Conservation (phyloP, 768 basidiomycete species). For the Pleurotus djamor region DNA sequence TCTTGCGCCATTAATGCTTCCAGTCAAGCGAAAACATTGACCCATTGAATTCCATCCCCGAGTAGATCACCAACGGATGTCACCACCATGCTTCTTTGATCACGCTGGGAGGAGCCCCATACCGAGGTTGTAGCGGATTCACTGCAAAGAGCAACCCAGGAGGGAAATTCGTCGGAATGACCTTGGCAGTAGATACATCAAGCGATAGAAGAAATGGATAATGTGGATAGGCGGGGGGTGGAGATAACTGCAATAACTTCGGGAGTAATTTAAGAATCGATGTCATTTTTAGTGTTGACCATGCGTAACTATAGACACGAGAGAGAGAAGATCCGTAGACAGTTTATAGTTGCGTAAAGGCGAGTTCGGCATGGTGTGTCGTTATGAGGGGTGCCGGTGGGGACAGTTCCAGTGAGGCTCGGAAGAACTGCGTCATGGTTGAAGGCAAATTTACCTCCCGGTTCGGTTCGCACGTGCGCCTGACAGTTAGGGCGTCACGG, state of each 20-base stretch:
- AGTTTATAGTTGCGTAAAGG: too few relatives aligned
- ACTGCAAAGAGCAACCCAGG: constrained; percentile 13
- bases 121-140: constrained; percentile 18
- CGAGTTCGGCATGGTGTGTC: too few relatives aligned
- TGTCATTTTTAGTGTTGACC: neutral
- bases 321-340: too few relatives aligned
- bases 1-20: neutral
- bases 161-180: constrained; percentile 13
- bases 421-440: neutral
- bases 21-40: neutral
- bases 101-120: constrained; percentile 11
- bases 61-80: neutral
- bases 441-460: constrained; percentile 2
- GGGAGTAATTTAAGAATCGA: neutral
- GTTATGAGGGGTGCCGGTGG: neutral
- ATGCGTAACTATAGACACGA: too few relatives aligned
- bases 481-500: neutral
- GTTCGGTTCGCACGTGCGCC: neutral
- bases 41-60: neutral
- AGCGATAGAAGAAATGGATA: neutral
- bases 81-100: neutral
- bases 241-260: constrained; percentile 4
- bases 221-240: neutral
- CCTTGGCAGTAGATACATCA: neutral
- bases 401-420: neutral